Percentiles rank a stretch among this genome's conserved stretches.
phyloP scores from a whole-genome alignment of 345 rosid genomes.

The Syzygium grande region DNA sequence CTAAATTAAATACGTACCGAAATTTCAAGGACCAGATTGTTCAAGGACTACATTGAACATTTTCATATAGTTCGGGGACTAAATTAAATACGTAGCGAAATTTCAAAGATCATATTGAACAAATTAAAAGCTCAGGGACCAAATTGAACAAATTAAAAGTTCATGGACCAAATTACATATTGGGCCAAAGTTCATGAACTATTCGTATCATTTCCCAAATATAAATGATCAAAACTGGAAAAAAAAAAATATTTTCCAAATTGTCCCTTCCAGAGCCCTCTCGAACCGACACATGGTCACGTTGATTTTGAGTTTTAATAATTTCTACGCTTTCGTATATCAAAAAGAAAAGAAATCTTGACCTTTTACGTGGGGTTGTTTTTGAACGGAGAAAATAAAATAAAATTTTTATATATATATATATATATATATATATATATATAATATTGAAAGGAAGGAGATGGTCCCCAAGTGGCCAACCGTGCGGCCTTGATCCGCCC shows the following conservation, averaged over 20 bases:
- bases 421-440: not conserved
- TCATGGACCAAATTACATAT: accelerated
- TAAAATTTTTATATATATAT: not conserved
- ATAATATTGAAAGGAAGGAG: not conserved
- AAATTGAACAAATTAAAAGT: no score
- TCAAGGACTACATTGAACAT: no score
- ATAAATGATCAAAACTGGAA: not conserved
- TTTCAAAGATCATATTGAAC: no score
- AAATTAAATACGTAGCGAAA: no score
- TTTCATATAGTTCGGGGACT: no score
- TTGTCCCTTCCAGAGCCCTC: not conserved
- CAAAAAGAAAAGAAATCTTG: not conserved
- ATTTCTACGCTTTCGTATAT: not conserved
- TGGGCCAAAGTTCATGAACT: no score
- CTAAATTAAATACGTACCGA: no score
- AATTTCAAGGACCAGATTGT: no score
- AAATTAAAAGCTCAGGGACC: no score
- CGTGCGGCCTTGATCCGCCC: conserved; percentile 35
- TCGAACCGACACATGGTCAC: not conserved
- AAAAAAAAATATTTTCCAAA: not conserved
- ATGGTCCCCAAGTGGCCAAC: conserved; percentile 31
- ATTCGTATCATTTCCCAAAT: not conserved
- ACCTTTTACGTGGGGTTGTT: not conserved
- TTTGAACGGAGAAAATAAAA: not conserved
- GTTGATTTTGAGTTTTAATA: not conserved